Conservation (phyloP, 1,284 basidiomycete genomes). For the Ganoderma multipileum region DNA sequence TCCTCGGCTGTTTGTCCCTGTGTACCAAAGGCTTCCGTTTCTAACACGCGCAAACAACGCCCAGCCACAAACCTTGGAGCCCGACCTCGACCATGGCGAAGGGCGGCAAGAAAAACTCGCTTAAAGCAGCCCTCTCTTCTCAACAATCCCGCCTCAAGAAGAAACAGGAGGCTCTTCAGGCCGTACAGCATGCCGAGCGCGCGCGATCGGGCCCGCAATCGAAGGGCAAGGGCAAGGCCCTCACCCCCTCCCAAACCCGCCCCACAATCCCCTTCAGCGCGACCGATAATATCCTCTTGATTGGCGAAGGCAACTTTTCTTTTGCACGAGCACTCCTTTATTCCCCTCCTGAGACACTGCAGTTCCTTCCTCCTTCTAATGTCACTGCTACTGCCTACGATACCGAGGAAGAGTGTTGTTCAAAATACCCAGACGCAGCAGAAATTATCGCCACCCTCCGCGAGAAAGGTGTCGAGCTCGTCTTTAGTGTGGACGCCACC, state of each 20-base stretch:
- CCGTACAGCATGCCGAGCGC: constrained; percentile 58
- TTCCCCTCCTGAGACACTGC: constrained; percentile 56
- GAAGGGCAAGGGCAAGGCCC: constrained; percentile 39
- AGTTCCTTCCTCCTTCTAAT: constrained; percentile 67
- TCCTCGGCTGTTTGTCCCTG: constrained; percentile 27
- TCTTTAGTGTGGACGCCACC: constrained; percentile 89
- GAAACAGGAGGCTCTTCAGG: constrained; percentile 56
- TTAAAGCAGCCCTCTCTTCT: constrained; percentile 70
- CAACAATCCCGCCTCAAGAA: constrained; percentile 72
- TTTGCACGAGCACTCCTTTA: constrained; percentile 82
- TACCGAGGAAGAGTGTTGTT: constrained; percentile 75
- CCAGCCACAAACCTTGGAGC: not conserved
- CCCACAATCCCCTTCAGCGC: constrained; percentile 75
- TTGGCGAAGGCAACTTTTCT: constrained; percentile 98
- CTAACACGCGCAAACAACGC: constrained; percentile 43
- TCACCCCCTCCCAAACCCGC: constrained; percentile 34
- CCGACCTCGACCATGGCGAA: constrained; percentile 45
- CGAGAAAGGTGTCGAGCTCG: constrained; percentile 70
- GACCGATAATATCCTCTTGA: constrained; percentile 83
- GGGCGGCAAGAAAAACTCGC: constrained; percentile 55
- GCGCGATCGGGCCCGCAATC: constrained; percentile 44
- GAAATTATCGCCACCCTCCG: constrained; percentile 66
- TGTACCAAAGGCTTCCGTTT: constrained; percentile 42
- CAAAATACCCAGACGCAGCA: constrained; percentile 86
- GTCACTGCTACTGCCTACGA: constrained; percentile 92